Evolutionary conservation across 2,329 filamentous ascomycete genomes (phyloP), one percentile per base, ranked within the genome.

Genomic region (Paramyrothecium sp.): DNA sequence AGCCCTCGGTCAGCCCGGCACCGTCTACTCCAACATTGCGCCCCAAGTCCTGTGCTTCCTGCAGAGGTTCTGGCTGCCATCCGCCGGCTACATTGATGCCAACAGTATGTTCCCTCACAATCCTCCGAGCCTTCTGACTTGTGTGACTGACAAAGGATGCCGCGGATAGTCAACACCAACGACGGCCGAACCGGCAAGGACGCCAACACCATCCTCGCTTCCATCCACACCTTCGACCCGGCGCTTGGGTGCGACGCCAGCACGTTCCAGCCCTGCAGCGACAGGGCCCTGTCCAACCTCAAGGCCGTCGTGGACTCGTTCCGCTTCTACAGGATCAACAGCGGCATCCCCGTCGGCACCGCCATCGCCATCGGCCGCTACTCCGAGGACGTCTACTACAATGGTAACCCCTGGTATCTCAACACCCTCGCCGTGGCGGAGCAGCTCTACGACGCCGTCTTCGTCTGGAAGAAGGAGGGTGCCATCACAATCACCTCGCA

Each of bases 361-460:
- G 88, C 88, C 8, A 79, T 86, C 11, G 81, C 85, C 7, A 76
- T 89, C 7, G 89, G 89, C 49, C 78, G 89, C 58, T 91, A 92
- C 67, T 73, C 86, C 0, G 88, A 91, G 70, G 90, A 96, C 64
- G 73, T 79, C 3, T 95, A 94, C 73, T 89, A 88, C 71, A 85
- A 85, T 59, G 90, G 90, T 1, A 92, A 95, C 70, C 91, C 91
- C 2, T 95, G 91, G 91, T 90, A 92, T 65, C 80, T 94, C 13
- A 83, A 83, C 64, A 94, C 89, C 1, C 79, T 92, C 30, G 90
- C 89, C 2, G 89, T 89, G 0, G 91, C 90, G 3, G 91, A 95
- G 72, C 88, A 90, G 68, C 81, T 96, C 3, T 94, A 92, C 69
- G 87, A 90, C 64, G 88, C 91, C 1, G 67, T 92, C 1, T 87